Percentiles rank a stretch among this genome's conserved stretches.
These are phyloP conservation scores for Pinus albicaulis DNA, from an alignment of 75 land plant species.

Conservation along the genomic window DNA sequence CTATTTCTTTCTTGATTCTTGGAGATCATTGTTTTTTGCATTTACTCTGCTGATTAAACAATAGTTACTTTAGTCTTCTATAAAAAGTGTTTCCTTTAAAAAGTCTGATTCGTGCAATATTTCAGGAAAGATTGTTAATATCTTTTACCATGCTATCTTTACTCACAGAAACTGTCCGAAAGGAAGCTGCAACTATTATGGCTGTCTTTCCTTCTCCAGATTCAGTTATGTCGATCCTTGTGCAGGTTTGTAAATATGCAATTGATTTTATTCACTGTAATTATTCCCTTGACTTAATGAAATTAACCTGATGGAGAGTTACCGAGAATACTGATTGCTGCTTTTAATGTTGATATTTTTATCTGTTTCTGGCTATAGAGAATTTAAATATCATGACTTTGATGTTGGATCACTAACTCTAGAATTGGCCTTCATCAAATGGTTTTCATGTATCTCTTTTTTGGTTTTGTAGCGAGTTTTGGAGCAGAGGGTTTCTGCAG, in stretches of 20 bases:
- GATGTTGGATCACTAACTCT: not conserved
- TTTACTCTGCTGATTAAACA: not conserved
- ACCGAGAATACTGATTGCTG: not conserved
- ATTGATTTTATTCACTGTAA: not conserved
- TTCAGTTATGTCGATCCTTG: conserved; percentile 95
- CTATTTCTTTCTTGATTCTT: not conserved
- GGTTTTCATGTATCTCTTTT: not conserved
- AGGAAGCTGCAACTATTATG: conserved; percentile 81
- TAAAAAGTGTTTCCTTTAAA: not conserved
- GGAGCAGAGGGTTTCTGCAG: conserved; percentile 84
- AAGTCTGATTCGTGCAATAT: not conserved
- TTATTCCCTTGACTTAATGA: not conserved
- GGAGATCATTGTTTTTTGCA: not conserved
- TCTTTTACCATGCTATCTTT: not conserved
- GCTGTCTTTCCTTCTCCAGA: conserved; percentile 97
- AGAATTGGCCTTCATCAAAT: not conserved
- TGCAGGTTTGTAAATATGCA: conserved; percentile 58
- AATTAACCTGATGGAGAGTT: not conserved
- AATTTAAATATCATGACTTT: not conserved
- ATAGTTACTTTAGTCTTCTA: not conserved
- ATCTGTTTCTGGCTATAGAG: not conserved
- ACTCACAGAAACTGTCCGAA: conserved; percentile 87
- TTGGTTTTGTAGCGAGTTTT: conserved; percentile 71
- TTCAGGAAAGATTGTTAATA: not conserved
- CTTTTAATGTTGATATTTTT: not conserved